Base-by-base conservation (phyloP, 768 basidiomycete genomes). In the Podaxis mareebaensis region DNA sequence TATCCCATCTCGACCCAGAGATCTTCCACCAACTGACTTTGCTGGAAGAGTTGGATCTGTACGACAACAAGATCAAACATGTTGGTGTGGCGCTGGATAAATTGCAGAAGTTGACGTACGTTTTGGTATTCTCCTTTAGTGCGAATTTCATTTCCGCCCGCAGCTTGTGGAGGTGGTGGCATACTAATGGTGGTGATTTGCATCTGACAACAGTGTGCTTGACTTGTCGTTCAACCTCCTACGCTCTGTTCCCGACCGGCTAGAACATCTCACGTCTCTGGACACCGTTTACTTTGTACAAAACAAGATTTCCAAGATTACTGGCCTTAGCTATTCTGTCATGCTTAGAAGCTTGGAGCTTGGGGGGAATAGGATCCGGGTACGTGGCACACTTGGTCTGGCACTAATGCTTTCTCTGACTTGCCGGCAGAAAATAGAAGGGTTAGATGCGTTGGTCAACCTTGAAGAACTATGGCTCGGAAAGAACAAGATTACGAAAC, bases 191-290 rank as follows among this genome's bases (percentile, higher is more conserved):
- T 56, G 48, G 33, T 53, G 22, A 48, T 56, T 28, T 64, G 53
- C 26, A 58, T 40, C 13, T 39, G 51, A 28, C 44, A 55, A 7
- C 65, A 98, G 96, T 36, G 80, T 85, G 10, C 79, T 99, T 57
- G 97, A 99, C 78, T 79, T 99, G 52, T 99, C 96, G 1, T 99
- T 97, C 83, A 99, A 99, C 77, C 82, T 96, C 28, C 76, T 98
- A 61, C 85, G 87, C 64, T 74, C 80, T 26, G 78, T 95, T 44
- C 90, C 93, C 0, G 86, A 89, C 48, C 76, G 81, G 6, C 73
- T 95, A 12, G 73, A 80, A 10, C 73, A 79, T 59, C 81, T 96
- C 2, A 77, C 75, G 3, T 82, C 85, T 3, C 80, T 99, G 36
- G 77, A 82, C 40, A 93, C 91, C 0, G 80, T 96, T 28, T 99